These are phyloP conservation scores for Phylloporus sp. DNA, from an alignment of 1,284 basidiomycete species.

Conservation along the genomic window DNA sequence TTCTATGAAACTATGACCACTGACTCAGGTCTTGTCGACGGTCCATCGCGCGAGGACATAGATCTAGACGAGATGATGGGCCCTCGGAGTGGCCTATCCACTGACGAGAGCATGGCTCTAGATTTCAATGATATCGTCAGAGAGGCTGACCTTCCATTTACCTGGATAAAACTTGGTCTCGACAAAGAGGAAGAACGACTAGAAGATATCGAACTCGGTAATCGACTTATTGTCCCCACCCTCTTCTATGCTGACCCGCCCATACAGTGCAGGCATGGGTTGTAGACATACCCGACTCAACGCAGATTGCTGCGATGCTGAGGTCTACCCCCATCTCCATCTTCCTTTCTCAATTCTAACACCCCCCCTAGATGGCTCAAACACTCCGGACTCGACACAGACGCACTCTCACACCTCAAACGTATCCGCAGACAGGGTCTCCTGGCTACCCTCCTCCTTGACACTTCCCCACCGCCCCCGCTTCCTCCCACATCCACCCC, in stretches of 20 bases:
- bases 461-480: conserved; percentile 47
- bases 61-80: conserved; percentile 39
- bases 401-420: conserved; percentile 79
- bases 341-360: conserved; percentile 8
- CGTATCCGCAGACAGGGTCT: conserved; percentile 68
- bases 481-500: conserved; percentile 49
- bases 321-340: conserved; percentile 54
- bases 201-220: conserved; percentile 62
- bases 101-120: conserved; percentile 34
- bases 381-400: conserved; percentile 63
- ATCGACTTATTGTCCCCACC: neutral
- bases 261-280: conserved; percentile 74
- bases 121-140: conserved; percentile 49
- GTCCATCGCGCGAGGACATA: conserved; percentile 30
- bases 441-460: conserved; percentile 62
- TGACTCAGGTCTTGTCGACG: conserved; percentile 64
- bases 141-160: conserved; percentile 70
- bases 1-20: conserved; percentile 80
- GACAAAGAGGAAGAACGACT: conserved; percentile 67
- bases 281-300: conserved; percentile 80
- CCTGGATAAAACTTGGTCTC: conserved; percentile 60
- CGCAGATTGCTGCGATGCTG: conserved; percentile 68
- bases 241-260: conserved; percentile 10
- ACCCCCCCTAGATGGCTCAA: conserved; percentile 66
- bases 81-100: conserved; percentile 53